phyloP scores from a whole-genome alignment of 768 basidiomycete genomes.

The Lentinula detonsa region DNA sequence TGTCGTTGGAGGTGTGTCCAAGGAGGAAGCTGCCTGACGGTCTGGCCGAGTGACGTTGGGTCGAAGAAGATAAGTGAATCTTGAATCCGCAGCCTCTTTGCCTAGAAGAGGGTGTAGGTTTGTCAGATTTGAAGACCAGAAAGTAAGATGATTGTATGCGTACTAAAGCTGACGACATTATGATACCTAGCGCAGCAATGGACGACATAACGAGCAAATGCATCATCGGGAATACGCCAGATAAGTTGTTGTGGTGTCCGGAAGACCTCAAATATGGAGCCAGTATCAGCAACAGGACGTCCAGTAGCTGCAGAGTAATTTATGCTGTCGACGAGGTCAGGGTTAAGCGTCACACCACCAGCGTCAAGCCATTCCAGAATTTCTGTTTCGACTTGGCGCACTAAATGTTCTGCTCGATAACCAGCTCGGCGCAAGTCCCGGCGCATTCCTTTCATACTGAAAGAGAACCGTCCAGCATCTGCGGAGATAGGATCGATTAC shows the following conservation, averaged over 20 bases:
- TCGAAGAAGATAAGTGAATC: constrained; percentile 75
- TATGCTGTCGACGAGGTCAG: constrained; percentile 29
- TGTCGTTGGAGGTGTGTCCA: constrained; percentile 72
- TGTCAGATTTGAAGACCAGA: not conserved
- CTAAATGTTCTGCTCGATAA: constrained; percentile 53
- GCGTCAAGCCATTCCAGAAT: constrained; percentile 55
- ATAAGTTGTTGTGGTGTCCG: constrained; percentile 62
- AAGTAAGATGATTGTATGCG: constrained; percentile 19
- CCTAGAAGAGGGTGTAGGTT: constrained; percentile 24
- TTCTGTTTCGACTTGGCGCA: constrained; percentile 62
- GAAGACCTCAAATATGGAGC: constrained; percentile 57
- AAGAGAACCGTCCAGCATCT: constrained; percentile 69
- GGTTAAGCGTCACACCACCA: constrained; percentile 50
- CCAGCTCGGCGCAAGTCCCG: constrained; percentile 58
- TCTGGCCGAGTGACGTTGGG: constrained; percentile 67
- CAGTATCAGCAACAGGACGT: constrained; percentile 43
- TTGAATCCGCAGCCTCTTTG: constrained; percentile 51
- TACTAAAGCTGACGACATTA: constrained; percentile 77
- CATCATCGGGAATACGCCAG: constrained; percentile 67
- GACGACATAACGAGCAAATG: constrained; percentile 74
- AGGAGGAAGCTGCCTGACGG: constrained; percentile 27
- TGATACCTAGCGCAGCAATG: constrained; percentile 81
- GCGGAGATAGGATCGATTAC: constrained; percentile 45
- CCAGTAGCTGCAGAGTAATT: constrained; percentile 24
- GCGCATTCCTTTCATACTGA: constrained; percentile 72